Evolutionary conservation across 176 grass and related monocot species (phyloP), one percentile per base, ranked within the genome.

Genomic region (Thalia dealbata): DNA sequence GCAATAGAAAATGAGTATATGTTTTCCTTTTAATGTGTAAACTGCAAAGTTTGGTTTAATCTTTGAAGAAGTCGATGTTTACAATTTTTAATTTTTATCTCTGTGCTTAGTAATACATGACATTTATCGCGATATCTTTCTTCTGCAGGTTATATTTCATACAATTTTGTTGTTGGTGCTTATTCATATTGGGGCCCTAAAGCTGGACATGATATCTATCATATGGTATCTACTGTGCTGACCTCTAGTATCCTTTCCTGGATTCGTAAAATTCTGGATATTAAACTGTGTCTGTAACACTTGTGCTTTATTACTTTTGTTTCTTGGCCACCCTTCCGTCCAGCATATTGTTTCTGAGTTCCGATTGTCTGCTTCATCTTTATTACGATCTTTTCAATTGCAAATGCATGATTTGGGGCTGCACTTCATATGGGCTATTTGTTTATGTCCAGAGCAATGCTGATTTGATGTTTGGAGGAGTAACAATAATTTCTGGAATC

Each of bases 181-280:
- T 99, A 99, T 91, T 99, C 95, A 13, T 99, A 99, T 69, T 99
- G 95, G 95, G 95, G 95, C 35, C 90, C 95, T 19, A 99, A 99
- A 72, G 95, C 95, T 65, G 95, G 95, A 52, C 78, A 88, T 78
- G 81, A 81, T 69, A 99, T 99, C 78, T 99, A 99, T 67, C 70
- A 93, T 50, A 93, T 99, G 95, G 95, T 99, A 79, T 30, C 76
- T 66, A 44, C 30, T 32, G 14, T 65, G 24, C 28, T 1, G 6
- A 65, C 1, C 28, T 35, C 13, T 65, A 32, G 14, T 65, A 65
- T 21, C 29, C 0, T 32, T 35, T 7, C 18, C 54, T 1, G 6
- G 54, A 7, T 58, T n/a, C 7, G 3, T n/a, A 58, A 58, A 58
- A 58, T n/a, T n/a, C 7, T 58, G 21, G 18, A n/a, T 19, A 58